Base-by-base conservation (phyloP, 371 early-diverging fungal genomes). In the Rhizopus sp. region DNA sequence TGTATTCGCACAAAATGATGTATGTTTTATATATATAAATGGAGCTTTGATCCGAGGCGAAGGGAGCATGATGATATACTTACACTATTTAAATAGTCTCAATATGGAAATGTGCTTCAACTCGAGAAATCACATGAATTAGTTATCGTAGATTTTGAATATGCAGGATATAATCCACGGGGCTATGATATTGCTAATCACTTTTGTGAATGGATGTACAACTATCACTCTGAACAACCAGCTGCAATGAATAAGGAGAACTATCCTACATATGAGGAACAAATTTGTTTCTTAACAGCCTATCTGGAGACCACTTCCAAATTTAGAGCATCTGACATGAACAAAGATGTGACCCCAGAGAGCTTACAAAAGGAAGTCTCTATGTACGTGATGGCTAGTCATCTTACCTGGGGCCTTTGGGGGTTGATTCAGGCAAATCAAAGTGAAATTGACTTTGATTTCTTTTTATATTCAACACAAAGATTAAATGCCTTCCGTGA, bases 101-200 rank as follows among this genome's bases (percentile, higher is more conserved):
- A 94, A 73, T 94, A 93, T 62, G 94, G 94, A 40, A 94, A 94
- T 66, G 83, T 94, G 44, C 72, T 94, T 5, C 69, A 78, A 42
- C 67, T 88, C 5, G 69, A 77, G 23, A 69, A 66, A 6, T 70
- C 77, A 13, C 74, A 77, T 16, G 84, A 88, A 55, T 60, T 92
- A 3, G 89, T 88, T 0, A 75, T 90, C 1, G 86, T 92, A 7
- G 94, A 94, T 57, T 93, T 90, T 60, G 95, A 95, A 63, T 95
- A 95, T 61, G 81, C 94, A n/a, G 92, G 93, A 0, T 92, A 90
- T 68, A 94, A 91, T 57, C 85, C 85, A 59, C 88, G 91, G 4
- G 93, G 86, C 1, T 92, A 78, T 48, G 95, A 95, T 37, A 82
- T 95, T 50, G 92, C 89, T 17, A 95, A 95, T 65, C 94, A 94